Conservation (phyloP, 441 rosid species). For the Populus hybrid region DNA sequence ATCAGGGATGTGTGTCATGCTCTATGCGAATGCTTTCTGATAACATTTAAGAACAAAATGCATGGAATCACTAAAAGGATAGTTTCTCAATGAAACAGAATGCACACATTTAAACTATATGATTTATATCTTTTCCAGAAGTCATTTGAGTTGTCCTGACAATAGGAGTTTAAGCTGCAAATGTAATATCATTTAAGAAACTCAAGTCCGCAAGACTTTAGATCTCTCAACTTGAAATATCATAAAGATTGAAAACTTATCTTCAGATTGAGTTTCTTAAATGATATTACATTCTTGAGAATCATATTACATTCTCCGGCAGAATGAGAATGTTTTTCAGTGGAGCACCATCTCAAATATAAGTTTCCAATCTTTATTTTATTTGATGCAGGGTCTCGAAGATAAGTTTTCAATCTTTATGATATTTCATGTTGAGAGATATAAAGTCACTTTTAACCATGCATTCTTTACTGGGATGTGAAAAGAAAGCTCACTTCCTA, state of each 20-base stretch:
- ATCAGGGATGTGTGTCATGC: slow-evolving; percentile 12
- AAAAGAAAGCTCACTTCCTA: not conserved
- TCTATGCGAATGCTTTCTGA: not conserved
- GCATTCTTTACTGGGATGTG: not conserved
- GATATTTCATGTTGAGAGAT: not conserved
- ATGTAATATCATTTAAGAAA: not conserved
- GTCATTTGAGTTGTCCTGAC: slow-evolving; percentile 1
- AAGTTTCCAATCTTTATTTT: slow-evolving; percentile 1
- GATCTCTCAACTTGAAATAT: not conserved
- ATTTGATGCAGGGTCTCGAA: not conserved
- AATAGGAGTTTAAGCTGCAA: not conserved
- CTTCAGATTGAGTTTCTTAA: not conserved
- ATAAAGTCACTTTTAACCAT: not conserved
- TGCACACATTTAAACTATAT: not conserved
- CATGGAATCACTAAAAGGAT: not conserved
- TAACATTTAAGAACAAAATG: not conserved
- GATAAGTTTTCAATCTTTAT: not conserved
- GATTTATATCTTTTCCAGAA: not conserved
- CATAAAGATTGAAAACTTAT: not conserved
- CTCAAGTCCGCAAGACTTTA: not conserved
- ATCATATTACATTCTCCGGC: not conserved
- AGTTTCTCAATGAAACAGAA: not conserved
- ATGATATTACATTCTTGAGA: not conserved
- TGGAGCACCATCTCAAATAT: not conserved
- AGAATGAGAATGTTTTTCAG: not conserved